These are phyloP conservation scores for Rosa multiflora DNA, from an alignment of 306 rosid genomes.

Conservation along the genomic window DNA sequence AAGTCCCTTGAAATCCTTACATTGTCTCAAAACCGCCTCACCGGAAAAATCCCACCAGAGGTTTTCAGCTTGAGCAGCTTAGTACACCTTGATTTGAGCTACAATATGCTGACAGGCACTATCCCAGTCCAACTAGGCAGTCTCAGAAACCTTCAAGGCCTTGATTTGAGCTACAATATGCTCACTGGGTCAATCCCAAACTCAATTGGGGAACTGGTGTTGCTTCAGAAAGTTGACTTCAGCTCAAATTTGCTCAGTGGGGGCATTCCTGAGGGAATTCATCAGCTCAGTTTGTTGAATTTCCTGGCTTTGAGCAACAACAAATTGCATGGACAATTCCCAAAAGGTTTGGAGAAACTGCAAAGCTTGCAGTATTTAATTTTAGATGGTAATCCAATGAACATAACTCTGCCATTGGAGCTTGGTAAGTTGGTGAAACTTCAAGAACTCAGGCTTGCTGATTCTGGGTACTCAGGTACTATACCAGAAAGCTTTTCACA, in stretches of 20 bases:
- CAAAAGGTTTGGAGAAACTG: slow-evolving; percentile 40
- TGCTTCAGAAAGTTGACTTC: slow-evolving; percentile 53
- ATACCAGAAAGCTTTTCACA: slow-evolving; percentile 43
- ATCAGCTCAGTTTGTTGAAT: slow-evolving; percentile 28
- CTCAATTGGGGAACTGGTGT: slow-evolving; percentile 39
- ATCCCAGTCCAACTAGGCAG: slow-evolving; percentile 40
- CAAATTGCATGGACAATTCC: slow-evolving; percentile 32
- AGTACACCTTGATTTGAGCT: slow-evolving; percentile 56
- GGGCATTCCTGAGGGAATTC: slow-evolving; percentile 36
- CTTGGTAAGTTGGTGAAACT: slow-evolving; percentile 42
- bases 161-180: slow-evolving; percentile 52
- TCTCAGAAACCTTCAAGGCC: slow-evolving; percentile 44
- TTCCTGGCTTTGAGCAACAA: slow-evolving; percentile 53
- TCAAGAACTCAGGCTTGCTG: slow-evolving; percentile 51
- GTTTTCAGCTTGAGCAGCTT: slow-evolving; percentile 32
- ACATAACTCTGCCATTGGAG: slow-evolving; percentile 33
- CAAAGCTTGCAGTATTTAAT: slow-evolving; percentile 51
- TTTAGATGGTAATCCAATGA: slow-evolving; percentile 52
- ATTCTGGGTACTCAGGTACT: slow-evolving; percentile 43
- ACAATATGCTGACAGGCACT: slow-evolving; percentile 40
- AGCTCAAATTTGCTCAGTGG: slow-evolving; percentile 48
- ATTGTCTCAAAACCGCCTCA: slow-evolving; percentile 46
- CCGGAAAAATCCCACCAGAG: slow-evolving; percentile 34
- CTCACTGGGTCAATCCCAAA: slow-evolving; percentile 43
- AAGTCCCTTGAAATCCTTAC: slow-evolving; percentile 49